These are phyloP conservation scores for Triadica sebifera DNA, from an alignment of 345 rosid species.

Conservation along the genomic window DNA sequence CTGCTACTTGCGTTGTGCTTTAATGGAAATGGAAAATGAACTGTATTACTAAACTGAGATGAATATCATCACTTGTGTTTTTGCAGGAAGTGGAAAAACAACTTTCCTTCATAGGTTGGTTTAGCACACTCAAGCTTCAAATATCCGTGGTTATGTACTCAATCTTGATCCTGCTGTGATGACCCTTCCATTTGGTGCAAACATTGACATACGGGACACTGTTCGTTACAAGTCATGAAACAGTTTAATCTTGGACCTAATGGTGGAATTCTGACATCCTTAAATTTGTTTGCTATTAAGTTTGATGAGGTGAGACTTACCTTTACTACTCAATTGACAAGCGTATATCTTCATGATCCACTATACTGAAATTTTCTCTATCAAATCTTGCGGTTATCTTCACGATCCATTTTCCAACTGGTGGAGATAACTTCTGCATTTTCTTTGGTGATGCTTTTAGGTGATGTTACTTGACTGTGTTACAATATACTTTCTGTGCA, in stretches of 20 bases:
- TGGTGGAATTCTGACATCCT: slow-evolving; percentile 76
- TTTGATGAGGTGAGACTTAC: slow-evolving; percentile 59
- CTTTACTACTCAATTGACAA: neutral
- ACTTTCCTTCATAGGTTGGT: slow-evolving; percentile 73
- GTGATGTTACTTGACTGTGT: neutral
- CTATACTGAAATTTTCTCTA: neutral
- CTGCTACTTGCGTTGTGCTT: neutral
- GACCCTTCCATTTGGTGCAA: slow-evolving; percentile 76
- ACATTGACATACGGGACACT: slow-evolving; percentile 82
- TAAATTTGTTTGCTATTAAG: slow-evolving; percentile 78
- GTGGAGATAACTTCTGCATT: too few relatives aligned
- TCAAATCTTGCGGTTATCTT: neutral
- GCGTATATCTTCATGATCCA: neutral
- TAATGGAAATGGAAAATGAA: slow-evolving; percentile 4
- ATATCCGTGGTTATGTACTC: slow-evolving; percentile 64
- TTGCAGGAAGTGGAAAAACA: slow-evolving; percentile 74
- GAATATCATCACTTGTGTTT: neutral
- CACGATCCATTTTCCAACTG: too few relatives aligned
- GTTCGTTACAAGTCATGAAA: slow-evolving; percentile 79
- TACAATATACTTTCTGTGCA: neutral
- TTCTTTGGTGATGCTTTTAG: neutral
- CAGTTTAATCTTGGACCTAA: slow-evolving; percentile 80
- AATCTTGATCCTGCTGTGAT: slow-evolving; percentile 87
- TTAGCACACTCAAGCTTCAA: slow-evolving; percentile 63
- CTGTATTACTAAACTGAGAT: neutral